Evolutionary conservation across 2,329 filamentous ascomycete genomes (phyloP).

Genomic region (Calonectria naviculata): DNA sequence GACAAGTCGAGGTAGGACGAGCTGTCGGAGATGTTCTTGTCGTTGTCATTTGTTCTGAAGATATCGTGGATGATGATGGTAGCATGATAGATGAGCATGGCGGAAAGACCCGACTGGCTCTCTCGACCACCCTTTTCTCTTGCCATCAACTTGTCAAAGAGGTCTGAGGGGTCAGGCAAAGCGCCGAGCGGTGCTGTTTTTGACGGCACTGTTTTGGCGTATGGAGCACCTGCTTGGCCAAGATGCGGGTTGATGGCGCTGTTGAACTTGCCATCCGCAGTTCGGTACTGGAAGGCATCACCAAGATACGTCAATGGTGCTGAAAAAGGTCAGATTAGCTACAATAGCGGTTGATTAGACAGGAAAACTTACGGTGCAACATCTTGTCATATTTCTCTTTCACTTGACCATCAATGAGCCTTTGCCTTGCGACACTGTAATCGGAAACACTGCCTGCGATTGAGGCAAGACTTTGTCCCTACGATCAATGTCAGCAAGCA

Average conservation of each 20-base stretch:
- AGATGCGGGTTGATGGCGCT: constrained; percentile 40
- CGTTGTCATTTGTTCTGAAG: constrained; percentile 50
- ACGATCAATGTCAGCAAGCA: neutral
- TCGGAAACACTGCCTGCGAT: neutral
- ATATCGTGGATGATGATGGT: constrained; percentile 65
- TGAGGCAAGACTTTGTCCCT: neutral
- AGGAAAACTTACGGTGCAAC: neutral
- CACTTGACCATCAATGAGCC: constrained; percentile 11
- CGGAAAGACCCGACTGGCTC: constrained; percentile 57
- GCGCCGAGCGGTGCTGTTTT: constrained; percentile 36
- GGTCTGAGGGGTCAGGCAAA: constrained; percentile 42
- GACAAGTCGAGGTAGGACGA: constrained; percentile 61
- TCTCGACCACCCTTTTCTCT: constrained; percentile 36
- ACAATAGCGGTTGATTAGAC: neutral
- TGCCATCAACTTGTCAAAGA: constrained; percentile 46
- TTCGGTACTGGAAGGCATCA: constrained; percentile 38
- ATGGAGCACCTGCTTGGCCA: constrained; percentile 43
- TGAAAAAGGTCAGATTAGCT: neutral
- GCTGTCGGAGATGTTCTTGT: constrained; percentile 43
- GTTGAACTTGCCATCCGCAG: constrained; percentile 44
- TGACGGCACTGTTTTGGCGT: constrained; percentile 44
- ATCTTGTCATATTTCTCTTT: constrained; percentile 31
- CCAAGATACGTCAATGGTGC: constrained; percentile 36
- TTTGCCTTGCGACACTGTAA: neutral
- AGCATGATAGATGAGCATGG: constrained; percentile 59